A percentile compares a stretch with the other conserved stretches of the same genome.
These are phyloP conservation scores for Eucalyptus melliodora DNA, from an alignment of 345 rosid genomes.

Conservation along the genomic window DNA sequence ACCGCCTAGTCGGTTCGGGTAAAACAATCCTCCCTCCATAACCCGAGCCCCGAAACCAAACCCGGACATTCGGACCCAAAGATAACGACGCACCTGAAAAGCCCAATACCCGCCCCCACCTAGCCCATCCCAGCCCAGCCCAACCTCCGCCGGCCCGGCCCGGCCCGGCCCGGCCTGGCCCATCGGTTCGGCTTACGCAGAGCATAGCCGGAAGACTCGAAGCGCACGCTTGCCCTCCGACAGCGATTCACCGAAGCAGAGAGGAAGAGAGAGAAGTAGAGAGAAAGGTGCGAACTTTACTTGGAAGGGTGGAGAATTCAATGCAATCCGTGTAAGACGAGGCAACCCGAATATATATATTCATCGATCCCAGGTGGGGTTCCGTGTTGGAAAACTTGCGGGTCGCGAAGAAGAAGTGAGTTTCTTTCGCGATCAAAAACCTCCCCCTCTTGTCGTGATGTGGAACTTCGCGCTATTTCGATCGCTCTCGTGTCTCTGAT, in stretches of 20 bases:
- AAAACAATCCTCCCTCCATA: slow-evolving; percentile 2
- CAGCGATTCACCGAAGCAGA: neutral
- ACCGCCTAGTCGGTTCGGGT: neutral
- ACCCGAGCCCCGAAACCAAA: neutral
- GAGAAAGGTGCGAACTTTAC: neutral
- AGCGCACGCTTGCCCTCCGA: neutral
- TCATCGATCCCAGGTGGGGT: neutral
- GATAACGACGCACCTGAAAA: neutral
- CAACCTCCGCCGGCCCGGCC: neutral
- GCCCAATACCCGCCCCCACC: neutral
- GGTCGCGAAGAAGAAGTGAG: neutral
- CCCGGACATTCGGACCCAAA: neutral
- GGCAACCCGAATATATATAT: neutral
- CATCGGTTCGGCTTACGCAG: neutral
- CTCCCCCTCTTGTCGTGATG: neutral
- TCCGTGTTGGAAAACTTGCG: neutral
- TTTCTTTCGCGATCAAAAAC: neutral
- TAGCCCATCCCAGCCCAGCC: neutral
- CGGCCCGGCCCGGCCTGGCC: neutral
- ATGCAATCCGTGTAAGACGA: neutral
- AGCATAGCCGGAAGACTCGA: neutral
- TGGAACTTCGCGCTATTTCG: neutral
- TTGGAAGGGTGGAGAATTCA: neutral
- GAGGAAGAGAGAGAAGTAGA: neutral
- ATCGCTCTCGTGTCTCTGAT: neutral